Percentiles rank a stretch among this genome's conserved stretches.
phyloP scores from a whole-genome alignment of 352 stramenopile genomes.

The Phytophthora vignae region DNA sequence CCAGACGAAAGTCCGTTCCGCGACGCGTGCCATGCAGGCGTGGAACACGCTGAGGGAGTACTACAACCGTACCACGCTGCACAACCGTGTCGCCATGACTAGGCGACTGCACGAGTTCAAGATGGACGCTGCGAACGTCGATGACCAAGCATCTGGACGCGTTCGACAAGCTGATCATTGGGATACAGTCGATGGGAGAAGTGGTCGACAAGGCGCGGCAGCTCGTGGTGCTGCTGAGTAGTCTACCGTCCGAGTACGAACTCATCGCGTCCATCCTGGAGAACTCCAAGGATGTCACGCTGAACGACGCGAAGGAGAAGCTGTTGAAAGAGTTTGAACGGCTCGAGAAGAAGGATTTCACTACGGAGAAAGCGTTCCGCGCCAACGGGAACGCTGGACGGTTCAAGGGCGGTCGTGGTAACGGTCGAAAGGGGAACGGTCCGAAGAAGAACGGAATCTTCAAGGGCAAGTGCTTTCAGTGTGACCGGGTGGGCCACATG shows the following conservation, averaged over 20 bases:
- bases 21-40: constrained; percentile 15
- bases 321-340: constrained; percentile 1
- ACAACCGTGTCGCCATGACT: constrained; percentile 39
- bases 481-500: neutral
- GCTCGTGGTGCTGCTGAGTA: constrained; percentile 29
- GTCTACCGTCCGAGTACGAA: constrained; percentile 33
- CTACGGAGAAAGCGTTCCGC: neutral
- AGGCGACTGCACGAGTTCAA: neutral
- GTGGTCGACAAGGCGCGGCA: constrained; percentile 28
- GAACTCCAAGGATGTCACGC: constrained; percentile 15
- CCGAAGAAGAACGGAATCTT: neutral
- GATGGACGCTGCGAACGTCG: neutral
- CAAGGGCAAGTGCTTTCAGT: neutral
- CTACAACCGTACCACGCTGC: constrained; percentile 35
- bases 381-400: neutral
- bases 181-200: constrained; percentile 29
- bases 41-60: constrained; percentile 25
- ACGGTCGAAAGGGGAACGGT: neutral
- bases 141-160: constrained; percentile 31
- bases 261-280: no score
- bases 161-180: constrained; percentile 36
- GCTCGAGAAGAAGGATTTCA: constrained; percentile 19
- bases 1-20: no score
- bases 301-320: constrained; percentile 34
- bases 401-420: neutral